phyloP scores from a whole-genome alignment of 352 stramenopile species.

The Saprolegnia parasitica region DNA sequence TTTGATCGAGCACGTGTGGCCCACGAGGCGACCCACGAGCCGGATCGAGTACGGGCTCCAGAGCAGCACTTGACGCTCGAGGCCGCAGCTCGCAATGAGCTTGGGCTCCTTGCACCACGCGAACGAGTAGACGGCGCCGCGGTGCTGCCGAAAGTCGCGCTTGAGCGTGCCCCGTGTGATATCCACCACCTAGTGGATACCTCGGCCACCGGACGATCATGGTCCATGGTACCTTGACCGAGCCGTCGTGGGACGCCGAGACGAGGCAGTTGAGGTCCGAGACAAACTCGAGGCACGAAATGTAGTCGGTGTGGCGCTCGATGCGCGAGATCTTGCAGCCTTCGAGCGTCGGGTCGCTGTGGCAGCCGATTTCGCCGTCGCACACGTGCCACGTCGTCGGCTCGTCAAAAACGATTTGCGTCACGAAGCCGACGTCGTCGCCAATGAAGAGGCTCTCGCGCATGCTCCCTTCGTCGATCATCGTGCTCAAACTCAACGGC shows the following conservation, averaged over 20 bases:
- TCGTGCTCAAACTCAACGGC: constrained; percentile 27
- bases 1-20: constrained; percentile 30
- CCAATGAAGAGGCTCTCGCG: constrained; percentile 66
- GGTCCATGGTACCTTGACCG: constrained; percentile 27
- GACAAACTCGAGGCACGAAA: constrained; percentile 30
- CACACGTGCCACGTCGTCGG: constrained; percentile 25
- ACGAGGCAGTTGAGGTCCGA: constrained; percentile 30
- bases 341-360: neutral
- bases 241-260: constrained; percentile 32
- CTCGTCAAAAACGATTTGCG: constrained; percentile 49
- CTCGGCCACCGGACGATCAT: neutral
- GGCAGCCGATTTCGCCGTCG: constrained; percentile 8
- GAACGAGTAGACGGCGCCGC: constrained; percentile 79
- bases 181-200: constrained; percentile 46
- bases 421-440: constrained; percentile 69
- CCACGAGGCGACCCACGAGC: constrained; percentile 28
- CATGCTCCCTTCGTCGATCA: constrained; percentile 18
- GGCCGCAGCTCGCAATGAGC: constrained; percentile 74
- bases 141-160: constrained; percentile 76
- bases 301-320: constrained; percentile 29
- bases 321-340: constrained; percentile 5
- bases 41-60: constrained; percentile 82
- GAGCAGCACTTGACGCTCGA: constrained; percentile 83
- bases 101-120: constrained; percentile 70
- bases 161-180: constrained; percentile 75